A percentile compares a stretch with the other conserved stretches of the same genome.
phyloP scores from a whole-genome alignment of 2,329 filamentous ascomycete genomes.

The Paecilomyces variotii region DNA sequence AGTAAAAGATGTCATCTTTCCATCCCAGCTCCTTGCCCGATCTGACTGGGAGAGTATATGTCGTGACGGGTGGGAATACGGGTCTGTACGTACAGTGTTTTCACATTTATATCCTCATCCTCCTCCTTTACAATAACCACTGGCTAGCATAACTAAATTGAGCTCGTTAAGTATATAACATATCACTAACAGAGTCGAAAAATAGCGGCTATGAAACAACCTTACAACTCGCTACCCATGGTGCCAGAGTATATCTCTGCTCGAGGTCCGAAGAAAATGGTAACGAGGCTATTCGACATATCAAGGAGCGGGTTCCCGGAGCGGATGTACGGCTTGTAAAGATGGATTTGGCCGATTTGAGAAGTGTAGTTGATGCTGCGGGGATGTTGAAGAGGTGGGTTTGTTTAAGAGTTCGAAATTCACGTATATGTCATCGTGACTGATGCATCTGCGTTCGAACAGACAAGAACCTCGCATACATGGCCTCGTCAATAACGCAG shows the following conservation, averaged over 20 bases:
- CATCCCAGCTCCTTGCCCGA: not conserved
- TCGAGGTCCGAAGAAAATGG: not conserved
- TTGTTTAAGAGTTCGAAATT: not conserved
- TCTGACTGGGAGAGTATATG: slow-evolving; percentile 28
- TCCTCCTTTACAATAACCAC: not conserved
- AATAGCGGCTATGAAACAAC: not conserved
- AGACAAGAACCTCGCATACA: slow-evolving; percentile 13
- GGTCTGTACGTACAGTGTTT: slow-evolving; percentile 30
- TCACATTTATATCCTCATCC: not conserved
- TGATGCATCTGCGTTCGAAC: not conserved
- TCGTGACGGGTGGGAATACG: slow-evolving; percentile 39
- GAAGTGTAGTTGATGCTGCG: not conserved
- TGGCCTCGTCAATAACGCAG: slow-evolving; percentile 15
- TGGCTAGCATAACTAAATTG: not conserved
- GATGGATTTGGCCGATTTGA: not conserved
- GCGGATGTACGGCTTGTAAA: not conserved
- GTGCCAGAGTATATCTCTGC: not conserved
- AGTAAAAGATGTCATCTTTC: not conserved
- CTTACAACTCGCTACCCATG: not conserved
- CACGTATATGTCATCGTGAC: not conserved
- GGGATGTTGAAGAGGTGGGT: not conserved
- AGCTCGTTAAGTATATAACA: not conserved
- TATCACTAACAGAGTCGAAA: not conserved
- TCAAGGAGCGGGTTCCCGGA: not conserved
- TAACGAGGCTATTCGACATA: not conserved